Evolutionary conservation across 768 basidiomycete species (phyloP).

Genomic region (Panaeolus papilionaceus): DNA sequence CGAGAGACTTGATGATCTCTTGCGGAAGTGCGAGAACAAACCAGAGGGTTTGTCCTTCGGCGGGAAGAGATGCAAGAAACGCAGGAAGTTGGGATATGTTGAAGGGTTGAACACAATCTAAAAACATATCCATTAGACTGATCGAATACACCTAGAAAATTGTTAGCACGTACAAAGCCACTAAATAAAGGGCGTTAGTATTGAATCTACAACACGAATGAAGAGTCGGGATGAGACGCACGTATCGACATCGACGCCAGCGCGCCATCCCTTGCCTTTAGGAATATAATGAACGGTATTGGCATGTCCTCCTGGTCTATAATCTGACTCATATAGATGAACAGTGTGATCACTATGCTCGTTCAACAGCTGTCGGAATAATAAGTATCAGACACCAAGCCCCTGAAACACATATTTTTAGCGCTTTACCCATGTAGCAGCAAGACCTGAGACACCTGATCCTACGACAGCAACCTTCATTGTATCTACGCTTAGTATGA

Average conservation of each 20-base stretch:
- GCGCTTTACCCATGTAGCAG: slow-evolving; percentile 68
- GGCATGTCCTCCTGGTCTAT: slow-evolving; percentile 76
- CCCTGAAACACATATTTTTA: background rate
- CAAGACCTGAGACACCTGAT: slow-evolving; percentile 81
- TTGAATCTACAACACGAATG: background rate
- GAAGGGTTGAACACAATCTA: slow-evolving; percentile 80
- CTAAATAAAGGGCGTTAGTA: slow-evolving; percentile 35
- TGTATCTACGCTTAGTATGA: background rate
- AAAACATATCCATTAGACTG: background rate
- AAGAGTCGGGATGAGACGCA: slow-evolving; percentile 41
- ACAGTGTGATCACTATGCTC: slow-evolving; percentile 78
- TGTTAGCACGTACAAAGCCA: slow-evolving; percentile 55
- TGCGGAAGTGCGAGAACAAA: slow-evolving; percentile 17
- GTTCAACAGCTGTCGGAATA: slow-evolving; percentile 60
- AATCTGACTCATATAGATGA: slow-evolving; percentile 74
- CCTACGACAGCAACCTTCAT: slow-evolving; percentile 80
- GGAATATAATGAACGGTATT: slow-evolving; percentile 68
- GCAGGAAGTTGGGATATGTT: slow-evolving; percentile 82
- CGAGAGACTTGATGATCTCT: slow-evolving; percentile 17
- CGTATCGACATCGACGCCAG: slow-evolving; percentile 70
- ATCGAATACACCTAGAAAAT: no score
- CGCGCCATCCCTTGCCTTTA: slow-evolving; percentile 37
- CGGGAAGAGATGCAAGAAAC: slow-evolving; percentile 59
- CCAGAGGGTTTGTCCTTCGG: slow-evolving; percentile 13
- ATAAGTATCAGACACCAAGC: background rate